These are phyloP conservation scores for Aureobasidium sp. DNA, from an alignment of 2,329 filamentous ascomycete genomes.

Conservation along the genomic window DNA sequence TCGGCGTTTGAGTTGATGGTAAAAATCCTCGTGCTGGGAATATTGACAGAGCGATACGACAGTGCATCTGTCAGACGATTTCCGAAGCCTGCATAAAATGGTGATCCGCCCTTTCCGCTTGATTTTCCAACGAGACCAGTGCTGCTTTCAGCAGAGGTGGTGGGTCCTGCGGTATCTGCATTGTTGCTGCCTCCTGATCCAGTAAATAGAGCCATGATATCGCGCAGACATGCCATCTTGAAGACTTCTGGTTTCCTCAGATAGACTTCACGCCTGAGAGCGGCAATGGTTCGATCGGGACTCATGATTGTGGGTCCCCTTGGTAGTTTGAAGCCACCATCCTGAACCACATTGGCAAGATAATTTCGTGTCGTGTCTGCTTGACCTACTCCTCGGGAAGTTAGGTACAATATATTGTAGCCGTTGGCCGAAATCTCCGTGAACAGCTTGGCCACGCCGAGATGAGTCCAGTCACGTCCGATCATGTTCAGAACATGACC, in stretches of 20 bases:
- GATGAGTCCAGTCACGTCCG: constrained; percentile 94
- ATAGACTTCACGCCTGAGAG: constrained; percentile 85
- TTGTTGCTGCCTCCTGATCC: constrained; percentile 31
- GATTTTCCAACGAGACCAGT: neutral
- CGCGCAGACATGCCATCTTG: constrained; percentile 96
- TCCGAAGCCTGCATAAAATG: constrained; percentile 95
- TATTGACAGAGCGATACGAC: constrained; percentile 91
- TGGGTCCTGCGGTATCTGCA: constrained; percentile 7
- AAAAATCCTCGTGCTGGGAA: constrained; percentile 89
- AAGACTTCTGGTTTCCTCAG: constrained; percentile 95
- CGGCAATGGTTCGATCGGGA: constrained; percentile 90
- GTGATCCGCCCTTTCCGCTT: constrained; percentile 35
- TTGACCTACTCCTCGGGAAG: constrained; percentile 86
- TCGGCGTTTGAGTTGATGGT: constrained; percentile 98
- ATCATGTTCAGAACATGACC: constrained; percentile 96
- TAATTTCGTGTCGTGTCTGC: constrained; percentile 87
- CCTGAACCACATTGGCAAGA: constrained; percentile 80
- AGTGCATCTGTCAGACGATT: constrained; percentile 94
- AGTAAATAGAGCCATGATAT: constrained; percentile 80
- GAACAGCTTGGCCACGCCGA: constrained; percentile 93
- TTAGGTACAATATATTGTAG: constrained; percentile 98
- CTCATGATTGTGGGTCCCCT: constrained; percentile 91
- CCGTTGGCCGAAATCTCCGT: constrained; percentile 92
- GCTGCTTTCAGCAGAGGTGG: constrained; percentile 4
- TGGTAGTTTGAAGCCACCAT: constrained; percentile 74